Base-by-base conservation (phyloP, 345 rosid genomes). In the Populus nigra region DNA sequence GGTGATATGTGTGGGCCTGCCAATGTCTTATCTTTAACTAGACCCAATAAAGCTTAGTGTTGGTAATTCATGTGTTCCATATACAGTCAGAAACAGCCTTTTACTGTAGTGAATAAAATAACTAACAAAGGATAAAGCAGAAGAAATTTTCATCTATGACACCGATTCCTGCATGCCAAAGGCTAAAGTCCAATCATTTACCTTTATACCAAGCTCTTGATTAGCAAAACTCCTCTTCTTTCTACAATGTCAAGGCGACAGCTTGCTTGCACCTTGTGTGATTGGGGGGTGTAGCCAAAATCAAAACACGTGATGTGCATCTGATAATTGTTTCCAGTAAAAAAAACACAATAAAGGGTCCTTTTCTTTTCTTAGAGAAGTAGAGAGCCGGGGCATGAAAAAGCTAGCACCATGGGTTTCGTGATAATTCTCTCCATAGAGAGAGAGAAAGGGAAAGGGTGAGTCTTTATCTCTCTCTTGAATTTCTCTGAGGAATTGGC, bases 1-100 rank as follows among this genome's bases (percentile, higher is more conserved):
- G 7, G 65, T 59, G 10, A 59, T 9, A 33, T 45, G 72, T 33
- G 72, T 41, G 53, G 39, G 57, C 69, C 89, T 84, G 86, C 68
- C 68, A 78, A 84, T 59, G 73, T 84, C 82, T 76, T 55, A 68
- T 82, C 89, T 87, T 87, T 87, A 76, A 49, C 87, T 33, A 79
- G 71, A 65, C 83, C 86, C 89, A 73, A 87, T 84, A 87, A 87
- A 80, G 87, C 82, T 84, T 74, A 35, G 63, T 27, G 47, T 69
- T 23, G 63, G 50, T 73, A 76, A 68, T 76, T 84, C 49, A 53
- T 59, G 33, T n/a, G 57, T 69, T 80, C 82, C 85, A 73, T 66
- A 79, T 74, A 87, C 82, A 78, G 87, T 84, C 85, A 79, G 77
- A 84, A 79, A 79, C 87, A 83, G 85, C 86, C 87, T 87, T 86